These are phyloP conservation scores for Pseudogymnoascus sp. DNA, from an alignment of 2,329 filamentous ascomycete species.

Conservation along the genomic window DNA sequence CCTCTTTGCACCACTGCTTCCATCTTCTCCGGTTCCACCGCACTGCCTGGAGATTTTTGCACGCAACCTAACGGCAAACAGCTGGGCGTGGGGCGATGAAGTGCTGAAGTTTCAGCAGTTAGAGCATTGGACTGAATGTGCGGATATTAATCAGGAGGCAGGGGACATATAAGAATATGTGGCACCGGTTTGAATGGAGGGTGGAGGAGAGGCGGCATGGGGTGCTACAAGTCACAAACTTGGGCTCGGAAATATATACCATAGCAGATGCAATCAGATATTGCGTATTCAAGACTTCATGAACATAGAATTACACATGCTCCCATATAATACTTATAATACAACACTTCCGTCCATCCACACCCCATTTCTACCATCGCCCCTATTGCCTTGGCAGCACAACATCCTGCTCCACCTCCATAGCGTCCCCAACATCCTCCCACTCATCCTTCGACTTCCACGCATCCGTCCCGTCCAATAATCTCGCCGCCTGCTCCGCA, in stretches of 20 bases:
- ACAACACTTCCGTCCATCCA: background rate
- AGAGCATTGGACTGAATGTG: conserved; percentile 39
- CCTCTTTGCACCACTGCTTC: conserved; percentile 50
- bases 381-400: conserved; percentile 11
- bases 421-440: conserved; percentile 30
- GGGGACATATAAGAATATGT: background rate
- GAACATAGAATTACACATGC: conserved; percentile 6
- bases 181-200: background rate
- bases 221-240: background rate
- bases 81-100: conserved; percentile 75
- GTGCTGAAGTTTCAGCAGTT: conserved; percentile 60
- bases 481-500: conserved; percentile 52
- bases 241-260: background rate
- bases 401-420: conserved; percentile 26
- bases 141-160: background rate
- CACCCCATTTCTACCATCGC: conserved; percentile 10
- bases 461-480: conserved; percentile 51
- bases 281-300: conserved; percentile 2
- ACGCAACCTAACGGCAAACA: conserved; percentile 62
- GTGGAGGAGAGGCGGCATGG: background rate
- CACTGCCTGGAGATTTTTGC: conserved; percentile 69
- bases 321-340: conserved; percentile 9
- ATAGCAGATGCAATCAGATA: background rate
- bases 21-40: conserved; percentile 34
- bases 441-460: conserved; percentile 45